These are phyloP conservation scores for Aurantiochytrium sp. DNA, from an alignment of 108 stramenopile species.

Conservation along the genomic window DNA sequence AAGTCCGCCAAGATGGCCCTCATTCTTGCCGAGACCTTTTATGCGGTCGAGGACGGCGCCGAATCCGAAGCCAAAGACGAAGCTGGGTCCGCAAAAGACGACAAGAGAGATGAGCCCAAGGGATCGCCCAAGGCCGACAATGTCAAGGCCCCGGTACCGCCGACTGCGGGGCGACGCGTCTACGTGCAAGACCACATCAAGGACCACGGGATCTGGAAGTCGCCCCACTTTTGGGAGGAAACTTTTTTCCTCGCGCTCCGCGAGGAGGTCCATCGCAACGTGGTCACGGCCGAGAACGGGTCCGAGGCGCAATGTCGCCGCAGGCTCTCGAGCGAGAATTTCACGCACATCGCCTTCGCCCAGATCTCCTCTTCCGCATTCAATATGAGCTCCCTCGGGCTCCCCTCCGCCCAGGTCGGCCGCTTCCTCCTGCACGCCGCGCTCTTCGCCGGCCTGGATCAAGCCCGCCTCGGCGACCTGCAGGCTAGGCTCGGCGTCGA, in stretches of 20 bases:
- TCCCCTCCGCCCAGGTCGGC: background rate
- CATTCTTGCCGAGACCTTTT: slow-evolving; percentile 17
- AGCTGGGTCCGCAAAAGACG: background rate
- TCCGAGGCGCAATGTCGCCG: background rate
- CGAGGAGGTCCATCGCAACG: slow-evolving; percentile 11
- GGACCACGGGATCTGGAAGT: slow-evolving; percentile 6
- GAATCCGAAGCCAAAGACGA: background rate
- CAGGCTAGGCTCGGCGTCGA: background rate
- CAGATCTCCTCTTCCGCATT: background rate
- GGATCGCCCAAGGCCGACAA: background rate
- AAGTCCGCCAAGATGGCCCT: slow-evolving; percentile 17
- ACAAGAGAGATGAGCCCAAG: background rate
- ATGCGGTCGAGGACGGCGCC: background rate
- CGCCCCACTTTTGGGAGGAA: slow-evolving; percentile 12
- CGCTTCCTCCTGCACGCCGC: background rate
- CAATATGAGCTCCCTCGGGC: background rate
- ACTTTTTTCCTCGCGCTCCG: slow-evolving; percentile 2
- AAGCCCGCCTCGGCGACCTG: background rate
- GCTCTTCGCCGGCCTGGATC: background rate
- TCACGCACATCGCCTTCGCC: background rate
- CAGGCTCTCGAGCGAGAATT: background rate
- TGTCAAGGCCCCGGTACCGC: no score
- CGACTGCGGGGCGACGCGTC: no score
- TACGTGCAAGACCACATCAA: slow-evolving; percentile 13
- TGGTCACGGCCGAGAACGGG: background rate